Percentiles rank a stretch among this genome's conserved stretches.
Evolutionary conservation across 163 green algal species (phyloP).

Genomic region (Chlamydomonas reinhardtii): DNA sequence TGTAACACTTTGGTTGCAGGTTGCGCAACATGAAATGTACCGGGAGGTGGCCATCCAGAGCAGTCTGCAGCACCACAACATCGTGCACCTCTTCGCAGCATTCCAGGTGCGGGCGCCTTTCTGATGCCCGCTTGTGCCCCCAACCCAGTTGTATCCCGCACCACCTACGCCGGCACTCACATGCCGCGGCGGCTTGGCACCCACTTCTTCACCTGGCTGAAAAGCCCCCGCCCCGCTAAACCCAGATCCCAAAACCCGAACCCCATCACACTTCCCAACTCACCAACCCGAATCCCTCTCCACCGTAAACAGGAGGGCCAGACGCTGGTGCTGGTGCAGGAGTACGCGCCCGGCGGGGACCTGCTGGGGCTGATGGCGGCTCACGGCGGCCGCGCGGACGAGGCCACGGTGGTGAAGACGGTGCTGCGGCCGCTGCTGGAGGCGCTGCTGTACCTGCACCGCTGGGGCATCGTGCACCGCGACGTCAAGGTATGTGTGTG

Average conservation of each 20-base stretch:
- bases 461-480: slow-evolving; percentile 46
- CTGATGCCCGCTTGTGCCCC: no score
- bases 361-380: slow-evolving; percentile 35
- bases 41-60: slow-evolving; percentile 45
- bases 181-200: neutral
- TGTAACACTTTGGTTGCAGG: no score
- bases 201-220: no score
- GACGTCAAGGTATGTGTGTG: slow-evolving; percentile 49
- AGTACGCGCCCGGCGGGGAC: slow-evolving; percentile 39
- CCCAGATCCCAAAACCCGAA: no score
- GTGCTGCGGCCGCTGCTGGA: slow-evolving; percentile 47
- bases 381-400: slow-evolving; percentile 33
- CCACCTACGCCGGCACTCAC: no score
- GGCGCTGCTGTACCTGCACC: slow-evolving; percentile 45
- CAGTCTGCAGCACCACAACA: slow-evolving; percentile 40
- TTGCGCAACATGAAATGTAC: slow-evolving; percentile 42
- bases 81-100: slow-evolving; percentile 31
- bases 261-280: no score
- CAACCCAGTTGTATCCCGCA: no score
- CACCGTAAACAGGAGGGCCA: slow-evolving; percentile 41
- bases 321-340: slow-evolving; percentile 49
- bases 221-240: no score
- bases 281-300: no score
- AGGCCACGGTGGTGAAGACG: slow-evolving; percentile 21
- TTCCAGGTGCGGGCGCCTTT: slow-evolving; percentile 12